Percentiles rank a stretch among this genome's conserved stretches.
phyloP scores from a whole-genome alignment of 192 early-diverging fungal genomes.

The Linnemannia zychae region DNA sequence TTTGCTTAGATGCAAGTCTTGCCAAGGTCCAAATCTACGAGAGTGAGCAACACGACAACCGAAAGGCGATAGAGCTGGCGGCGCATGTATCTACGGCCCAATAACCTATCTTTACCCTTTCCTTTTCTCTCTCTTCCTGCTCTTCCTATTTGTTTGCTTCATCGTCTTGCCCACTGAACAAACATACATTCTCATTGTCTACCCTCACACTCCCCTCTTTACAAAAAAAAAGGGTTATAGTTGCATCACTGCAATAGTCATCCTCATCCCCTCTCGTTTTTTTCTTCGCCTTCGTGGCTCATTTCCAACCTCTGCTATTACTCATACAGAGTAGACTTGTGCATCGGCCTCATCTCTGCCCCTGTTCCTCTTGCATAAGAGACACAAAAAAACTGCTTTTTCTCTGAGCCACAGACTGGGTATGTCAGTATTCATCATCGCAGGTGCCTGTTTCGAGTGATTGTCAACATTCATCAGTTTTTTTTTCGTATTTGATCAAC shows the following conservation, averaged over 20 bases:
- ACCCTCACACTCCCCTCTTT: not conserved
- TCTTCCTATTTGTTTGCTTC: not conserved
- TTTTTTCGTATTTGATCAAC: too few relatives aligned
- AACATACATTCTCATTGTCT: not conserved
- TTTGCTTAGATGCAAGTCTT: not conserved
- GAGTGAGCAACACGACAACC: not conserved
- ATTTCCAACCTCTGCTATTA: too few relatives aligned
- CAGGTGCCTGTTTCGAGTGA: too few relatives aligned
- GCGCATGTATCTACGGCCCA: not conserved
- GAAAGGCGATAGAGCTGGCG: not conserved
- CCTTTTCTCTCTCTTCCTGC: not conserved
- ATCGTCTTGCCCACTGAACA: not conserved
- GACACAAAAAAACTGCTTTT: too few relatives aligned
- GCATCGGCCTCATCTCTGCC: too few relatives aligned
- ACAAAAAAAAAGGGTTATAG: not conserved
- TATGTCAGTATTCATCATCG: too few relatives aligned
- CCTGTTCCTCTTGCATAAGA: too few relatives aligned
- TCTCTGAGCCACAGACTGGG: too few relatives aligned
- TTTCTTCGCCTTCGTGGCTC: not conserved
- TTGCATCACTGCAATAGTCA: not conserved
- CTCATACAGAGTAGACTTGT: too few relatives aligned
- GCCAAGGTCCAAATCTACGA: not conserved
- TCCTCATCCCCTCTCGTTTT: not conserved
- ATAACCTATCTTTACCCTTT: not conserved
- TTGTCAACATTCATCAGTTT: too few relatives aligned